Percentiles rank a stretch among this genome's conserved stretches.
phyloP scores from a whole-genome alignment of 257 asterid species.

The Lavandula angustifolia region DNA sequence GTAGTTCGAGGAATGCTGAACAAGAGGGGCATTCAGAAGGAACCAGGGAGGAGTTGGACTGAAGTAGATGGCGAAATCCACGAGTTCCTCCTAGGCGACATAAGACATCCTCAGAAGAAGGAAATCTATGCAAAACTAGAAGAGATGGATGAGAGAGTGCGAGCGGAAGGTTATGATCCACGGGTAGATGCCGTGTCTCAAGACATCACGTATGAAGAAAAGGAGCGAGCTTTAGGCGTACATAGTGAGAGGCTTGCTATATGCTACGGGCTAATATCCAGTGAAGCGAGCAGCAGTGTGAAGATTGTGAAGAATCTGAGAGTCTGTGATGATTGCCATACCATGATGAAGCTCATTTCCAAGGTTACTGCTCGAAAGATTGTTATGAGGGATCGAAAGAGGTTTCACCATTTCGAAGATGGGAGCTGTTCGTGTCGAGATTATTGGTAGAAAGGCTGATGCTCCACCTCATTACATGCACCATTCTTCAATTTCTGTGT shows the following conservation, averaged over 20 bases:
- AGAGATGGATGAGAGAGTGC: constrained; percentile 38
- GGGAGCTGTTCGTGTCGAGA: constrained; percentile 60
- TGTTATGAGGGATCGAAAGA: constrained; percentile 55
- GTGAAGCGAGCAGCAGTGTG: constrained; percentile 32
- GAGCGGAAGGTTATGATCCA: constrained; percentile 47
- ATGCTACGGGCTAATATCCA: constrained; percentile 53
- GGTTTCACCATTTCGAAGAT: constrained; percentile 65
- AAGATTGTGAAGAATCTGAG: constrained; percentile 55
- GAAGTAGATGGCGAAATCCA: constrained; percentile 48
- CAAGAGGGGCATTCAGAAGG: constrained; percentile 43
- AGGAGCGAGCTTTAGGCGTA: constrained; percentile 46
- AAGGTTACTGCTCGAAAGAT: constrained; percentile 40
- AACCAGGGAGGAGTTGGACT: constrained; percentile 58
- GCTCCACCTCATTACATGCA: too few relatives aligned
- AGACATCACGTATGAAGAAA: constrained; percentile 47
- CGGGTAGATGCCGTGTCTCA: constrained; percentile 42
- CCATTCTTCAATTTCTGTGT: too few relatives aligned
- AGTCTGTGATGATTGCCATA: constrained; percentile 62
- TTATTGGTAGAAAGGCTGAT: too few relatives aligned
- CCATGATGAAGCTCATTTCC: constrained; percentile 49
- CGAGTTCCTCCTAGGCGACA: constrained; percentile 55
- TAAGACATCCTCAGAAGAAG: constrained; percentile 51
- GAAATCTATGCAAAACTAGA: constrained; percentile 47
- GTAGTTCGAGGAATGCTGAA: constrained; percentile 42
- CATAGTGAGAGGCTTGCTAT: constrained; percentile 66